A percentile compares a stretch with the other conserved stretches of the same genome.
Conservation (phyloP, 805 yeast species). For the Candida incommunis region DNA sequence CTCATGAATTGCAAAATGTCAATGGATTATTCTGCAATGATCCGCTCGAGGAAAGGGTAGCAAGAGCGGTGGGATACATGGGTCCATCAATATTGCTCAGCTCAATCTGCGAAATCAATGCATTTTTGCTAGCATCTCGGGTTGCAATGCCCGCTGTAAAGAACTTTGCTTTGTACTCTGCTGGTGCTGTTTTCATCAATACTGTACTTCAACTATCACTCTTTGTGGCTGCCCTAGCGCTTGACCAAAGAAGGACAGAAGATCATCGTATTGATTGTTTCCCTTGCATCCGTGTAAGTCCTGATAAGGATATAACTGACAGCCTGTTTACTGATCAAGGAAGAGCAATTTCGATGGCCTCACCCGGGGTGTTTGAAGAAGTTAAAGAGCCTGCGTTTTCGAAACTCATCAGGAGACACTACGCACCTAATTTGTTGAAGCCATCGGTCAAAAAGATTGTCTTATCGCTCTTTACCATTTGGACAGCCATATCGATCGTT, state of each 20-base stretch:
- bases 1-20: conserved; percentile 57
- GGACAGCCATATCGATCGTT: conserved; percentile 58
- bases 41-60: conserved; percentile 41
- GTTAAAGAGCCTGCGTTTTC: conserved; percentile 24
- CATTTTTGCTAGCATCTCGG: conserved; percentile 62
- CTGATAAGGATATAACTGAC: conserved; percentile 5
- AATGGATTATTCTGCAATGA: conserved; percentile 33
- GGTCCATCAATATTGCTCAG: conserved; percentile 83
- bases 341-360: conserved; percentile 4
- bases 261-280: conserved; percentile 44
- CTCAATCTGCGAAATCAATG: conserved; percentile 60
- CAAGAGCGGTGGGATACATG: conserved; percentile 52
- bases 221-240: conserved; percentile 55
- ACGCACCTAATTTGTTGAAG: conserved; percentile 47
- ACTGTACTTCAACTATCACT: conserved; percentile 68
- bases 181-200: conserved; percentile 70
- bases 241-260: conserved; percentile 54
- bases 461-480: conserved; percentile 37
- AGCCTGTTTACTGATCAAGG: conserved; percentile 9
- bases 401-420: conserved; percentile 29
- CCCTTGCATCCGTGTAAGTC: conserved; percentile 34
- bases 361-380: conserved; percentile 12
- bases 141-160: conserved; percentile 95
- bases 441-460: conserved; percentile 33
- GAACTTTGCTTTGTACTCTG: conserved; percentile 84